Evolutionary conservation across 768 basidiomycete genomes (phyloP), one percentile per base, ranked within the genome.

Genomic region (Flagelloscypha sp.): DNA sequence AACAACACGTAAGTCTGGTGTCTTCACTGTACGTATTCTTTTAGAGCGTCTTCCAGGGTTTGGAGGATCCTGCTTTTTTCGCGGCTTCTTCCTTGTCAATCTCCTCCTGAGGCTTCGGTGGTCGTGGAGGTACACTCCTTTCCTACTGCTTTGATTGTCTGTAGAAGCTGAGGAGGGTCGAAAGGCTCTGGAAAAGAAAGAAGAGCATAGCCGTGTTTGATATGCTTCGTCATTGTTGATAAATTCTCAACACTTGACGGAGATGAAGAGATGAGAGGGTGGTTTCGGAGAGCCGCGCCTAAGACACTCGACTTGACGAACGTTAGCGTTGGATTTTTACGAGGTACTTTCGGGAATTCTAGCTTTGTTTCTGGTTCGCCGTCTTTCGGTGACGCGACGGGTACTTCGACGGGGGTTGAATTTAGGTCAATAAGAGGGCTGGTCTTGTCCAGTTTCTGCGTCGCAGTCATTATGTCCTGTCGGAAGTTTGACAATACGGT

Each of bases 261-360:
- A 62, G 49, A 46, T 79, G 69, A 27, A 82, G 44, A 29, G 68
- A 62, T 0, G 68, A 58, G 42, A 66, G n/a, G n/a, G n/a, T n/a
- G 65, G 49, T 83, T 73, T 25, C 85, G 74, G 16, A 87, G 58
- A 1, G 82, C 76, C 38, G 82, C 84, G 23, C 85, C 82, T 46
- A 92, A 80, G 33, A 92, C 72, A 44, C 81, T 75, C 7, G 87
- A 82, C 29, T 80, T 76, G 38, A 89, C 72, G 48, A 85, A 58
- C 31, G 76, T 78, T 49, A 92, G 68, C 24, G 65, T 66, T 7
- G 81, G 79, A n/a, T n/a, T n/a, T n/a, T n/a, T n/a, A n/a, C n/a
- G n/a, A n/a, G n/a, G n/a, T n/a, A n/a, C n/a, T n/a, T n/a, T n/a
- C n/a, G n/a, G n/a, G n/a, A n/a, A n/a, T n/a, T n/a, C n/a, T 31